Evolutionary conservation across 2,329 filamentous ascomycete species (phyloP), one percentile per base, ranked within the genome.

Genomic region (Stenocarpella maydis): DNA sequence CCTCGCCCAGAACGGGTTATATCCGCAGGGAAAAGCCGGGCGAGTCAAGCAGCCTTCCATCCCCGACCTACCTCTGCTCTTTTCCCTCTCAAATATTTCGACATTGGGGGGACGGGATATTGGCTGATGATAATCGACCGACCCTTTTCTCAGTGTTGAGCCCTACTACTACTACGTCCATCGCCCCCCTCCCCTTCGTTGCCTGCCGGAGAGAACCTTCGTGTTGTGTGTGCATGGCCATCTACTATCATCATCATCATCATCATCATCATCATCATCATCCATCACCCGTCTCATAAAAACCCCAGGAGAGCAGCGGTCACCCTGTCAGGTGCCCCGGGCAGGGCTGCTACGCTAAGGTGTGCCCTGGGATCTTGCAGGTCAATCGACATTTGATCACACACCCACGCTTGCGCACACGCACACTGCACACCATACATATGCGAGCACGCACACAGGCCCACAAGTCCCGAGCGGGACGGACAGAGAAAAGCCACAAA

Each of bases 41-140:
- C 52, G 64, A 47, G 64, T 66, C 64, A 66, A 55, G 64, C 31
- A 55, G 39, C 47, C 50, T 34, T 66, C 64, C 64, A 55, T 37
- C 39, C 64, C 50, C 64, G 43, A 53, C 50, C 37, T 52, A 24
- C 14, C 31, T 31, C 31, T 31, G 4, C 8, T 31, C 8, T 31
- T 31, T 8, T 31, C 31, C 4, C 15, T 37, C 31, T 45, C 47
- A 49, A 49, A 50, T 45, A 43, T 52, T 47, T 34, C 21, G 43
- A 43, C 7, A 28, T 43, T 41, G 34, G 39, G 45, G 34, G 39
- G 31, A n/a, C n/a, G n/a, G n/a, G n/a, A n/a, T 39, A 45, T n/a
- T 45, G 14, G 31, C 39, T 31, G 31, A 4, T 31, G 31, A 31
- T 31, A 60, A 9, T 28, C 55, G 41, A 45, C 41, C 55, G 24